Evolutionary conservation across 345 rosid species (phyloP).

Genomic region (Eucalyptus leucophloia): DNA sequence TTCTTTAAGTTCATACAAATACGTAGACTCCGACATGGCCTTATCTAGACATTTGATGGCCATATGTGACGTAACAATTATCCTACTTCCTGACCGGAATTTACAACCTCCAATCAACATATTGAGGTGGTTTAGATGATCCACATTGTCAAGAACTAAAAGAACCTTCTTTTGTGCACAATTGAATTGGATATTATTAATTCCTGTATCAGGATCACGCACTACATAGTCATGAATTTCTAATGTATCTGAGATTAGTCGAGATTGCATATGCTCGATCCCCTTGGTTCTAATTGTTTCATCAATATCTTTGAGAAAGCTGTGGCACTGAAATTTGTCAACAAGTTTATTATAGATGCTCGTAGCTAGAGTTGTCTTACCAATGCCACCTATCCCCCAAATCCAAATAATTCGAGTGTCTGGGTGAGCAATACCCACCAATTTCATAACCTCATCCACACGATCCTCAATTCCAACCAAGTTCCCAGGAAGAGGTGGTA

Average conservation of each 20-base stretch:
- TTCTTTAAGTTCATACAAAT: too few relatives aligned
- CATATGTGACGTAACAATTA: not conserved
- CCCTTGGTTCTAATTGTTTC: fast-evolving
- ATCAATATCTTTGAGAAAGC: too few relatives aligned
- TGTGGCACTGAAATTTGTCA: fast-evolving
- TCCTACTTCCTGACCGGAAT: too few relatives aligned
- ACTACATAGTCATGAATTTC: fast-evolving
- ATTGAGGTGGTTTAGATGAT: fast-evolving
- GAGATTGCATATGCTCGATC: fast-evolving
- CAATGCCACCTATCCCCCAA: fast-evolving
- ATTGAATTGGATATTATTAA: fast-evolving
- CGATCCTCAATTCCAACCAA: too few relatives aligned
- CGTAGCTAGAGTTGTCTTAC: too few relatives aligned
- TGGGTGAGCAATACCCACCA: fast-evolving
- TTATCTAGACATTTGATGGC: too few relatives aligned
- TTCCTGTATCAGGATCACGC: fast-evolving
- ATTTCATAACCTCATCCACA: too few relatives aligned
- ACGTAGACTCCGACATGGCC: fast-evolving
- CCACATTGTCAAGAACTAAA: too few relatives aligned
- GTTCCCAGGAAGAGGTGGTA: fast-evolving
- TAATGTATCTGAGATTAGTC: fast-evolving
- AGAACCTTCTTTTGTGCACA: too few relatives aligned
- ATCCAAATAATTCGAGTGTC: too few relatives aligned
- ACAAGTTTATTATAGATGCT: fast-evolving
- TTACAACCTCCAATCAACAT: too few relatives aligned